These are phyloP conservation scores for Auricularia heimuer DNA, from an alignment of 768 basidiomycete species.

Conservation along the genomic window DNA sequence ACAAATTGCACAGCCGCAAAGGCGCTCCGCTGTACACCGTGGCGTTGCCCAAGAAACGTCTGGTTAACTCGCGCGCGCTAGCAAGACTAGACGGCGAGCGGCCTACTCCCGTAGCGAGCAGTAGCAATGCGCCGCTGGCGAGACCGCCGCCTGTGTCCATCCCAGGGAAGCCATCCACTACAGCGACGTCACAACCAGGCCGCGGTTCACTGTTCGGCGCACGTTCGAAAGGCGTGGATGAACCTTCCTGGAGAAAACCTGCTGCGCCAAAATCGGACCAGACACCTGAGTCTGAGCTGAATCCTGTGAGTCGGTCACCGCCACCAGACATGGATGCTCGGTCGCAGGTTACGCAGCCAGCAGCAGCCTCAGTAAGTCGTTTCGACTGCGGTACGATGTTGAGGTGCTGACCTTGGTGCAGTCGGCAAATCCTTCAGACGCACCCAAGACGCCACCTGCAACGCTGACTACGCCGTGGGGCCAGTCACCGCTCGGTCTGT, in stretches of 20 bases:
- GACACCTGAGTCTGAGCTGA: conserved; percentile 22
- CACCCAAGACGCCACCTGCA: not conserved
- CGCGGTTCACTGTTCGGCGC: not conserved
- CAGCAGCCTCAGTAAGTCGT: not conserved
- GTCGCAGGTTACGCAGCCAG: not conserved
- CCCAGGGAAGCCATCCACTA: not conserved
- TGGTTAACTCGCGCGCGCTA: conserved; percentile 5
- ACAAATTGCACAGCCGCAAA: conserved; percentile 14
- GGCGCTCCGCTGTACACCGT: not conserved
- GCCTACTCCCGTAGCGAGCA: not conserved
- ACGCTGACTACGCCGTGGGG: conserved; percentile 13
- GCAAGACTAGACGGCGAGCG: not conserved
- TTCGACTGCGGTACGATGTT: not conserved
- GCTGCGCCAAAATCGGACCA: not conserved
- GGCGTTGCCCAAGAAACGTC: conserved; percentile 16
- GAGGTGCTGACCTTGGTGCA: not conserved
- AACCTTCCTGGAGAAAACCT: conserved; percentile 6
- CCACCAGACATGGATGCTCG: conserved; percentile 37
- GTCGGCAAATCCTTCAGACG: not conserved
- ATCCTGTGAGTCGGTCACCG: conserved; percentile 58
- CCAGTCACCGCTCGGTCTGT: conserved; percentile 37
- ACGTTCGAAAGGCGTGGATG: conserved; percentile 3
- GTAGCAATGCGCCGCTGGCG: not conserved
- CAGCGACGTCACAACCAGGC: not conserved
- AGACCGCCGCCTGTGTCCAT: not conserved